Evolutionary conservation across 2,329 filamentous ascomycete genomes (phyloP).

Genomic region (Metarhizium rileyi): DNA sequence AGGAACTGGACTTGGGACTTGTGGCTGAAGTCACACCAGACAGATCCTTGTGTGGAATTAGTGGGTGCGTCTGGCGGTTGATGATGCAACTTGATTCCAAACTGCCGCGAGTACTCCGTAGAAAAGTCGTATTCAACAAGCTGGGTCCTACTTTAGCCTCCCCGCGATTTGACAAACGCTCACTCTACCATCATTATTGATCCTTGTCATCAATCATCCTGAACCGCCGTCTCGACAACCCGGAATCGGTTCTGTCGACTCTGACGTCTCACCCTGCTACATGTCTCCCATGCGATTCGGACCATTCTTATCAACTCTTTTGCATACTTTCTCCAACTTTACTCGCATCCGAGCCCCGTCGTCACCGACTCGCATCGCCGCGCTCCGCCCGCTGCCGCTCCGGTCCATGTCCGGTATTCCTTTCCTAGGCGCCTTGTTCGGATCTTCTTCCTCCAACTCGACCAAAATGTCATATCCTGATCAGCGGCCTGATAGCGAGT

Average conservation of each 20-base stretch:
- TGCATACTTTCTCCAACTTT: conserved; percentile 38
- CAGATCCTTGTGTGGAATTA: background rate
- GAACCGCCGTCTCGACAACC: background rate
- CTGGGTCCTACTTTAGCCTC: conserved; percentile 2
- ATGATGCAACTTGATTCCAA: conserved; percentile 14
- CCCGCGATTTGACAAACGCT: conserved; percentile 3
- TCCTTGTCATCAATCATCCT: background rate
- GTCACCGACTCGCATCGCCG: conserved; percentile 12
- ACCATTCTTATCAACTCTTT: conserved; percentile 35
- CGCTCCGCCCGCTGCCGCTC: conserved; percentile 18
- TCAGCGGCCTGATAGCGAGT: conserved; percentile 72
- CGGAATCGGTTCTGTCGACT: background rate
- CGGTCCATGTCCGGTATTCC: conserved; percentile 68
- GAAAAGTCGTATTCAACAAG: background rate
- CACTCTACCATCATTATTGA: background rate
- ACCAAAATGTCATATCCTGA: conserved; percentile 68
- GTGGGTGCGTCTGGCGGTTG: background rate
- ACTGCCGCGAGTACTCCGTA: too few relatives aligned
- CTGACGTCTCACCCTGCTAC: background rate
- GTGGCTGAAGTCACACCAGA: background rate
- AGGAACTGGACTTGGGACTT: background rate
- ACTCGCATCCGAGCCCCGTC: conserved; percentile 20
- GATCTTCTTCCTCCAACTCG: conserved; percentile 45
- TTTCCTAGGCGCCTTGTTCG: conserved; percentile 68
- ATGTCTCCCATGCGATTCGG: conserved; percentile 39